phyloP scores from a whole-genome alignment of 1,284 basidiomycete species.

The Cutaneotrichosporon mucoides region DNA sequence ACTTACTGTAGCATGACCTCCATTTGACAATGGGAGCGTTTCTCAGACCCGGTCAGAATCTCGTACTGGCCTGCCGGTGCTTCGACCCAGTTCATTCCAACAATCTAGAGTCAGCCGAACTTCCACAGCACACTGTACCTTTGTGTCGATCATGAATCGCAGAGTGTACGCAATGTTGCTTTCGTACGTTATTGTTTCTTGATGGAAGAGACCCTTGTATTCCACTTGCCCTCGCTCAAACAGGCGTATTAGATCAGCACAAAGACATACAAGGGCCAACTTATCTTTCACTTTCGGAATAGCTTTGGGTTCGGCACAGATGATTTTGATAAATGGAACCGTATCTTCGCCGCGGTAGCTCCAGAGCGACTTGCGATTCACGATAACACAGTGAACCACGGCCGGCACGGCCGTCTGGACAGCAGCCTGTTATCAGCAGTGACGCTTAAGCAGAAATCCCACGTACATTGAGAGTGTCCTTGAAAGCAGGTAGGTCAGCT shows the following conservation, averaged over 20 bases:
- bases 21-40: conserved; percentile 77
- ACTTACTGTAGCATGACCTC: conserved; percentile 71
- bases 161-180: conserved; percentile 85
- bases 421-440: conserved; percentile 18
- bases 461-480: conserved; percentile 71
- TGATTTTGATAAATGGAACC: conserved; percentile 78
- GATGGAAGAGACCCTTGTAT: conserved; percentile 66
- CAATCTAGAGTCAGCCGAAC: conserved; percentile 56
- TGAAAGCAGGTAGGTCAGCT: conserved; percentile 64
- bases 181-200: conserved; percentile 68
- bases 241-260: conserved; percentile 57
- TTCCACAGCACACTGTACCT: conserved; percentile 53
- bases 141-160: conserved; percentile 94
- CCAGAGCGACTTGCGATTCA: conserved; percentile 72
- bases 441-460: not conserved
- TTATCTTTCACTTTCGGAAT: conserved; percentile 86
- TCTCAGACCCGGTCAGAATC: conserved; percentile 57
- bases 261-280: conserved; percentile 48
- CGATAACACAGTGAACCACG: conserved; percentile 61
- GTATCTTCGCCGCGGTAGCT: conserved; percentile 77
- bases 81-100: conserved; percentile 98
- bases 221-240: conserved; percentile 79
- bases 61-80: conserved; percentile 74
- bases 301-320: conserved; percentile 63
- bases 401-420: conserved; percentile 39